These are phyloP conservation scores for Dothidotthia symphoricarpi DNA, from an alignment of 2,329 filamentous ascomycete genomes.

Conservation along the genomic window DNA sequence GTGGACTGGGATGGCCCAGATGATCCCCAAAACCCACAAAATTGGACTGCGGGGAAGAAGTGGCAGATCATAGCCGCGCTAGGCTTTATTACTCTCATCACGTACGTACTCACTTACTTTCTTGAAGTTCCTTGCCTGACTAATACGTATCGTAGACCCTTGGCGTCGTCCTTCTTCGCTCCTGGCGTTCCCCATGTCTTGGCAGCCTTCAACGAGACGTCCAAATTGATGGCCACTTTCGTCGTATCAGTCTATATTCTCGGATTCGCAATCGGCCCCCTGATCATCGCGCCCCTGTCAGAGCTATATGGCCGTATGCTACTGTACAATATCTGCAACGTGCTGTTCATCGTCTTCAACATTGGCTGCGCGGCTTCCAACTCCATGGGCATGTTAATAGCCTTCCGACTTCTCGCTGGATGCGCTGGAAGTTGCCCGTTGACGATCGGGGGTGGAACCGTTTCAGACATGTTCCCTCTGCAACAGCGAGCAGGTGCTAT, in stretches of 20 bases:
- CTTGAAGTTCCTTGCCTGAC: too few species aligned
- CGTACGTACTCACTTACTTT: too few species aligned
- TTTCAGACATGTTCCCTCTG: constrained; percentile 39
- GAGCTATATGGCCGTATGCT: constrained; percentile 37
- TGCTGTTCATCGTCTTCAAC: constrained; percentile 54
- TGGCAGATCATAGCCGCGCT: constrained; percentile 39
- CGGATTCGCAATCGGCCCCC: constrained; percentile 41
- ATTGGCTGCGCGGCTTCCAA: constrained; percentile 41
- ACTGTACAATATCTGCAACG: constrained; percentile 42
- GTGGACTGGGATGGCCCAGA: constrained; percentile 39
- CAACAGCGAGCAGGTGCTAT: constrained; percentile 38
- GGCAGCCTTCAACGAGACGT: constrained; percentile 29
- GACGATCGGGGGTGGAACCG: constrained; percentile 38
- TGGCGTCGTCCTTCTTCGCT: constrained; percentile 49
- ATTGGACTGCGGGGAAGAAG: constrained; percentile 40
- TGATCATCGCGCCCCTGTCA: constrained; percentile 40
- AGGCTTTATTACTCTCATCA: constrained; percentile 39
- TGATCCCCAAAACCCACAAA: constrained; percentile 42
- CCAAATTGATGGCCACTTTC: constrained; percentile 35
- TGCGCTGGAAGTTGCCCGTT: constrained; percentile 35
- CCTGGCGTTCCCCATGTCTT: constrained; percentile 59
- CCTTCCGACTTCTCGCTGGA: constrained; percentile 39
- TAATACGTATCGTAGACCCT: too few species aligned
- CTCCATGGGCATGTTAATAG: constrained; percentile 41
- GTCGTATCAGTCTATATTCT: constrained; percentile 43